Evolutionary conservation across 768 basidiomycete genomes (phyloP), one percentile per base, ranked within the genome.

Genomic region (Calocybe indica): DNA sequence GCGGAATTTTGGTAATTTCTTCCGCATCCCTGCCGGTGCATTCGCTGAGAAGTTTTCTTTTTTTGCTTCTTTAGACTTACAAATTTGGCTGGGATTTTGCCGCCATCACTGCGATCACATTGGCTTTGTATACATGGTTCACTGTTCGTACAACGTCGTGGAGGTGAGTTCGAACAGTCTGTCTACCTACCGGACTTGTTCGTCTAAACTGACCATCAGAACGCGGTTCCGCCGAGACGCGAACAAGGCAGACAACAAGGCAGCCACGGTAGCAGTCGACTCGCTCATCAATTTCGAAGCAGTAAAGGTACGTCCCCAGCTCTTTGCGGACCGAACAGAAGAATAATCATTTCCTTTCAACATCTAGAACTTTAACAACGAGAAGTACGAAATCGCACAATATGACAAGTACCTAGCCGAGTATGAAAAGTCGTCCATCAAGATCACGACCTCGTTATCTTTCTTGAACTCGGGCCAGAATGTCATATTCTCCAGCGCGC

Each of bases 61-160:
- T 9, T 13, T 34, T 34, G 9, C 7, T 22, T 53, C 40, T 42
- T 35, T 44, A 96, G 93, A 94, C 92, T 1, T 98, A 90, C 59
- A 95, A 97, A 61, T 99, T 96, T 58, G 96, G 96, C 7, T 92
- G 88, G 86, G 86, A 96, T 62, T 99, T 94, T 65, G 95, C 96
- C 4, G 91, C 88, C 2, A 82, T 98, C 39, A 97, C 94, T 0
- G 75, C 81, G 1, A 64, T 78, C 1, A 90, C 95, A 0, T 82
- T 99, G 75, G 87, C 76, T 2, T 80, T 87, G 3, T 99, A 99
- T 62, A 89, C 92, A 0, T 97, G 93, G 93, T 99, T 95, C 62
- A 99, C 96, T 1, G 83, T 99, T 32, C 80, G 83, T 41, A 98
- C 96, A 1, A 99, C 96, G 1, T 83, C 93, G 1, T 98, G 96